Evolutionary conservation across 2,329 filamentous ascomycete genomes (phyloP), one percentile per base, ranked within the genome.

Genomic region (Coleophoma eucalyptorum): DNA sequence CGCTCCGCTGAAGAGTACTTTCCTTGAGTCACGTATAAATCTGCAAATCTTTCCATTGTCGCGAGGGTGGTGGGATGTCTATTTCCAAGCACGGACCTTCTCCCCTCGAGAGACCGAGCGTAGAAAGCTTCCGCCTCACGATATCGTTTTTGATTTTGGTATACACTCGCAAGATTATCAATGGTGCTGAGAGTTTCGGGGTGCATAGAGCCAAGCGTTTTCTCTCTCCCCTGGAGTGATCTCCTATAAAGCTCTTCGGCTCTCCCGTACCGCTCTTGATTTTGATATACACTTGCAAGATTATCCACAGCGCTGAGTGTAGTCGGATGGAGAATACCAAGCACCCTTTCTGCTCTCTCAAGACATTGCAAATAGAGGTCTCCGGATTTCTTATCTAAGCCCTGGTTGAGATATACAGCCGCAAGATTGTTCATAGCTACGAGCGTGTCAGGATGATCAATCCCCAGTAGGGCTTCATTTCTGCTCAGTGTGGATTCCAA

Each of bases 371-470:
- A 5, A 13, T 26, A 43, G 5, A 38, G 16, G 4, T 38, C 13
- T 38, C 16, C 13, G 5, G 35, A 15, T 38, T 38, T 18, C 5
- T 38, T 10, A 18, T 38, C 13, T 5, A 15, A 18, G 35, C 16
- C 13, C 35, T 15, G 35, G 13, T 38, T 15, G 13, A 15, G 35
- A 15, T 15, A 15, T 15, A 38, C 35, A 38, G 13, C 16, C 13
- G 48, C 48, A 18, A 50, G 42, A 18, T 46, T 40, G 18, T 42
- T 37, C 41, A 50, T 46, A 10, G 48, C 48, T 40, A 10, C 2
- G 13, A 50, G 33, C 16, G 48, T 50, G 20, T 46, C 43, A 46
- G 48, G 42, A 34, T 50, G 48, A 20, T 45, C 18, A n/a, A 31
- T 26, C n/a, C 48, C 48, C 3, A 50, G 48, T 15, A 38, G 13